These are phyloP conservation scores for Trypethelium eluteriae DNA, from an alignment of 495 filamentous ascomycete species.

Conservation along the genomic window DNA sequence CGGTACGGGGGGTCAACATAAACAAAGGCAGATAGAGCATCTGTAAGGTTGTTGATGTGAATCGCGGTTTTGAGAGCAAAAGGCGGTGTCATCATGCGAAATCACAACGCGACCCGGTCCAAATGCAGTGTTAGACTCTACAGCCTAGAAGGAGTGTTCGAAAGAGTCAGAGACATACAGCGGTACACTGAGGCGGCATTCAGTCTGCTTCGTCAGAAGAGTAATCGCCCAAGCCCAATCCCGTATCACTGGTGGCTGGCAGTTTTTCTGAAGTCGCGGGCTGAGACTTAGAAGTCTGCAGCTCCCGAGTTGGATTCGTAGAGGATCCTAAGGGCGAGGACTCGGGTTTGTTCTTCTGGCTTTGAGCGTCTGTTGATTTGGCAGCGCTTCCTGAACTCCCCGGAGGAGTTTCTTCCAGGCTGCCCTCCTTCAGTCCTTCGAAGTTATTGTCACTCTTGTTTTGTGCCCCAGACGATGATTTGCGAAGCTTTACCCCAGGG, in stretches of 20 bases:
- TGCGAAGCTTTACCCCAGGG: slow-evolving; percentile 52
- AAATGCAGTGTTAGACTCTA: not conserved
- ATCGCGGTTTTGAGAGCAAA: not conserved
- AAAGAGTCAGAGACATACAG: too few relatives aligned
- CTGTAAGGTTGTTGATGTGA: not conserved
- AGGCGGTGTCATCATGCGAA: not conserved
- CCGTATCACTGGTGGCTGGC: not conserved
- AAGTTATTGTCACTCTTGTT: not conserved
- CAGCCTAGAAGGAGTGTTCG: too few relatives aligned
- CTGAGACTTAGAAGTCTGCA: not conserved
- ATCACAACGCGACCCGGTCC: not conserved
- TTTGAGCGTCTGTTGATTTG: not conserved
- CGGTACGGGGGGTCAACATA: not conserved
- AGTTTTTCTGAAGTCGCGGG: not conserved
- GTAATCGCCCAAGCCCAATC: slow-evolving; percentile 3
- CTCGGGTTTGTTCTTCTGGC: not conserved
- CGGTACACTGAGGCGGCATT: too few relatives aligned
- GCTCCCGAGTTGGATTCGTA: not conserved
- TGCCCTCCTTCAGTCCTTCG: not conserved
- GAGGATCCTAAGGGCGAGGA: too few relatives aligned
- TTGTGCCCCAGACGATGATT: slow-evolving; percentile 36
- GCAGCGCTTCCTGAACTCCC: not conserved
- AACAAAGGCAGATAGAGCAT: not conserved
- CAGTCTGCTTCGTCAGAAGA: not conserved
- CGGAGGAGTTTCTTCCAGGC: not conserved